Percentiles rank a stretch among this genome's conserved stretches.
Evolutionary conservation across 2,329 filamentous ascomycete genomes (phyloP).

Genomic region (Diaporthe ilicicola): DNA sequence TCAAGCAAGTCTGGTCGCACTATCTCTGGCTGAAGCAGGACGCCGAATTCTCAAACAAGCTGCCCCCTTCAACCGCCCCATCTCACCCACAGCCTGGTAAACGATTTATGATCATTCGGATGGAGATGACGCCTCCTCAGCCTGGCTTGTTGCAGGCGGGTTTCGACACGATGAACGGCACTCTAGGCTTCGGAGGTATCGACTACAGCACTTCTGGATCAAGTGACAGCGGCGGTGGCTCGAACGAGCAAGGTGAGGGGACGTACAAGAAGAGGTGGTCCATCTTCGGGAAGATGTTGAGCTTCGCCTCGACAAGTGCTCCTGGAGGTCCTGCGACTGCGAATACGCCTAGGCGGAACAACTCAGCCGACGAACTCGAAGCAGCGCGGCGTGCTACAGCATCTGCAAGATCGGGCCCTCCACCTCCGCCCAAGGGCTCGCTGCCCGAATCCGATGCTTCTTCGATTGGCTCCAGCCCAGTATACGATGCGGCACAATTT

Average conservation of each 20-base stretch:
- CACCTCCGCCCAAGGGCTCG: conserved; percentile 47
- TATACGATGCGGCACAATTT: conserved; percentile 65
- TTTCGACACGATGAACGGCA: conserved; percentile 33
- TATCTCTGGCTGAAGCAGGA: conserved; percentile 78
- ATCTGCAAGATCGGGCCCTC: conserved; percentile 48
- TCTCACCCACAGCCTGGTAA: conserved; percentile 86
- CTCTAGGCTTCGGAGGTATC: conserved; percentile 55
- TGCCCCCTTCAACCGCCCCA: conserved; percentile 78
- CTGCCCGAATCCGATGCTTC: conserved; percentile 54
- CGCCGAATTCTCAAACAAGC: conserved; percentile 63
- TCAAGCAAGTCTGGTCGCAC: conserved; percentile 80
- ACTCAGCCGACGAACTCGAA: conserved; percentile 54
- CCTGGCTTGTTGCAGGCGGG: conserved; percentile 50
- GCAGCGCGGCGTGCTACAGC: conserved; percentile 59
- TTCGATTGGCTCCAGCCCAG: conserved; percentile 63
- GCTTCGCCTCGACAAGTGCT: conserved; percentile 45
- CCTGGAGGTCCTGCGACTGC: conserved; percentile 28
- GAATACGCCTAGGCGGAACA: conserved; percentile 37
- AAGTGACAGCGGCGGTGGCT: conserved; percentile 26
- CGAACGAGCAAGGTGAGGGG: conserved; percentile 39
- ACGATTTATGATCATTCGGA: conserved; percentile 87
- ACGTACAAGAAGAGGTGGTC: conserved; percentile 67
- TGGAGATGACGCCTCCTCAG: conserved; percentile 66
- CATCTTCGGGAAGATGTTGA: conserved; percentile 70
- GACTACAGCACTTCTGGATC: conserved; percentile 33